Evolutionary conservation across 345 rosid species (phyloP).

Genomic region (Acer negundo): DNA sequence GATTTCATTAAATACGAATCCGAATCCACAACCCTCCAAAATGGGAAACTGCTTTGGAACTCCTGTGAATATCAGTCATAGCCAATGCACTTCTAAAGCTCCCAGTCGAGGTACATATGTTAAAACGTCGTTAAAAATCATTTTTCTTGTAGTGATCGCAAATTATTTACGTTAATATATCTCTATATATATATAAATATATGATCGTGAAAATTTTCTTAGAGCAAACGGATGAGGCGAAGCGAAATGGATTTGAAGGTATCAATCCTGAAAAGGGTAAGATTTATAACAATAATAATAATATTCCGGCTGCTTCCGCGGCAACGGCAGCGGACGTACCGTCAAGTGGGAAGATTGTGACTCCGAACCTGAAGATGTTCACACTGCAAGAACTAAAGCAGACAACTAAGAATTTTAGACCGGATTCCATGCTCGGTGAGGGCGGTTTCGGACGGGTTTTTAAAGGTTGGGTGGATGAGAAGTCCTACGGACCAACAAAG

Average conservation of each 20-base stretch:
- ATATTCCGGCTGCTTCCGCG: not conserved
- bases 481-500: slow-evolving; percentile 56
- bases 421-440: slow-evolving; percentile 74
- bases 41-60: slow-evolving; percentile 18
- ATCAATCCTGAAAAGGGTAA: not conserved
- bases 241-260: not conserved
- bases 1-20: not conserved
- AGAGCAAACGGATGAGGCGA: not conserved
- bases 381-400: slow-evolving; percentile 53
- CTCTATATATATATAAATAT: too few relatives aligned
- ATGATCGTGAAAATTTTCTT: not conserved
- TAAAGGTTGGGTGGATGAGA: slow-evolving; percentile 81
- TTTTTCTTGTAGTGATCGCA: too few relatives aligned
- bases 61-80: not conserved
- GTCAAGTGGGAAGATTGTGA: slow-evolving; percentile 20
- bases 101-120: not conserved
- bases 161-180: too few relatives aligned
- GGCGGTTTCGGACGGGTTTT: slow-evolving; percentile 93
- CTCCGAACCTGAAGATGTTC: slow-evolving; percentile 53
- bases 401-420: slow-evolving; percentile 77
- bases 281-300: not conserved
- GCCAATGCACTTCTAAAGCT: not conserved
- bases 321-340: not conserved
- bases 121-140: too few relatives aligned
- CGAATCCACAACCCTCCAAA: not conserved